Evolutionary conservation across 2,329 filamentous ascomycete genomes (phyloP).

Genomic region (Bipolaris gigantea): DNA sequence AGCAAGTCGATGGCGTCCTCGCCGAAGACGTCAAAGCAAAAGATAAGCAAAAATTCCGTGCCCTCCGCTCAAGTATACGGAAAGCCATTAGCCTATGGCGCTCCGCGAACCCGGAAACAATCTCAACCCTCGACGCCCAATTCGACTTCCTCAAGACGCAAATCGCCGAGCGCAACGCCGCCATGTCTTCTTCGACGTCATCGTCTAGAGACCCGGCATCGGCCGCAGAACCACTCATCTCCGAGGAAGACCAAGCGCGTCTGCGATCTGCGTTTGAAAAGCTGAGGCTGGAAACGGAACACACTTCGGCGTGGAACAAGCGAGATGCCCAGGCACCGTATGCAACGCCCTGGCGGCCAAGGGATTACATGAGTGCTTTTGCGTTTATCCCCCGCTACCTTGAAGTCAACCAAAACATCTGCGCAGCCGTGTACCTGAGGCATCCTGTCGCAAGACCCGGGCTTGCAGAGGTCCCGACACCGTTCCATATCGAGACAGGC

Average conservation of each 20-base stretch:
- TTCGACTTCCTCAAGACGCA: slow-evolving; percentile 51
- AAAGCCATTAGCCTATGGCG: slow-evolving; percentile 62
- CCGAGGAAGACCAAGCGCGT: slow-evolving; percentile 59
- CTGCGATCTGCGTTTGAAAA: slow-evolving; percentile 62
- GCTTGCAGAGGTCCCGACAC: slow-evolving; percentile 73
- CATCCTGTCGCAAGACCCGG: slow-evolving; percentile 90
- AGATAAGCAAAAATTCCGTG: slow-evolving; percentile 74
- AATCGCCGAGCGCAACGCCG: slow-evolving; percentile 20
- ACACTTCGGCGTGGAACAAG: slow-evolving; percentile 61
- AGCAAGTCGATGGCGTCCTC: slow-evolving; percentile 63
- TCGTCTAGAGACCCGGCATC: background rate
- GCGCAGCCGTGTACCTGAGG: slow-evolving; percentile 89
- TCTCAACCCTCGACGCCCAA: slow-evolving; percentile 48
- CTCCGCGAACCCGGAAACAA: slow-evolving; percentile 48
- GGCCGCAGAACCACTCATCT: slow-evolving; percentile 27
- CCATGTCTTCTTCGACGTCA: background rate
- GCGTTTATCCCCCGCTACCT: slow-evolving; percentile 94
- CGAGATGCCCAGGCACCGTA: slow-evolving; percentile 67
- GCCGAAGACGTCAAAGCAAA: slow-evolving; percentile 63
- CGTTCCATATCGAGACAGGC: slow-evolving; percentile 69
- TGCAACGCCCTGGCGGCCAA: slow-evolving; percentile 84
- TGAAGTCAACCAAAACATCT: slow-evolving; percentile 97
- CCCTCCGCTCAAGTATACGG: slow-evolving; percentile 68
- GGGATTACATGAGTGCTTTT: slow-evolving; percentile 86
- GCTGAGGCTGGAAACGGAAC: slow-evolving; percentile 72